phyloP scores from a whole-genome alignment of 2,329 filamentous ascomycete species.

The Xylariales sp. region DNA sequence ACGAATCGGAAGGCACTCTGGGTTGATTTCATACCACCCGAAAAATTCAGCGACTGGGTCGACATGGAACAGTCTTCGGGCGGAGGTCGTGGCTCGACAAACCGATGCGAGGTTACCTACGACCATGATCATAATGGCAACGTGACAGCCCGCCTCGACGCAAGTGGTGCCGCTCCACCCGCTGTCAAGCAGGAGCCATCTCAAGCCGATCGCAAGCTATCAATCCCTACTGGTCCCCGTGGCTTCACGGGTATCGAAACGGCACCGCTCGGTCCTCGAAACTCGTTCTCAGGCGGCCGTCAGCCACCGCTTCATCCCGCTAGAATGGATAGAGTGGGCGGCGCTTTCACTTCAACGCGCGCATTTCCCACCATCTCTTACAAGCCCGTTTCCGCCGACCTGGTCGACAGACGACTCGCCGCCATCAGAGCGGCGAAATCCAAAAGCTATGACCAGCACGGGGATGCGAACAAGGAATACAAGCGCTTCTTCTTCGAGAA shows the following conservation, averaged over 20 bases:
- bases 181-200: conserved; percentile 13
- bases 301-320: conserved; percentile 14
- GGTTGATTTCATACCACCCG: conserved; percentile 83
- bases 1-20: conserved; percentile 76
- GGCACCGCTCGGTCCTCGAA: conserved; percentile 34
- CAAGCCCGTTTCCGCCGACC: conserved; percentile 56
- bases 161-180: conserved; percentile 30
- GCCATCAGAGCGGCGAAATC: conserved; percentile 46
- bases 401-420: conserved; percentile 62
- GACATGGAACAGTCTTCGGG: conserved; percentile 53
- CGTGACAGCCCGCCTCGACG: conserved; percentile 52
- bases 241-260: conserved; percentile 25
- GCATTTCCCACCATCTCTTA: conserved; percentile 39
- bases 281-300: conserved; percentile 29
- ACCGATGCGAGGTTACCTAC: conserved; percentile 72
- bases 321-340: conserved; percentile 17
- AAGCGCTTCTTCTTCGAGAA: conserved; percentile 72
- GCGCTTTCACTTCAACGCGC: conserved; percentile 30
- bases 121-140: conserved; percentile 49
- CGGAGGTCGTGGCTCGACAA: conserved; percentile 34
- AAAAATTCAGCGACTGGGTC: conserved; percentile 71
- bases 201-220: conserved; percentile 17
- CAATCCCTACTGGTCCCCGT: conserved; percentile 27
- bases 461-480: conserved; percentile 46
- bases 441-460: conserved; percentile 28